phyloP scores from a whole-genome alignment of 75 land plant genomes.

The Larix kaempferi region DNA sequence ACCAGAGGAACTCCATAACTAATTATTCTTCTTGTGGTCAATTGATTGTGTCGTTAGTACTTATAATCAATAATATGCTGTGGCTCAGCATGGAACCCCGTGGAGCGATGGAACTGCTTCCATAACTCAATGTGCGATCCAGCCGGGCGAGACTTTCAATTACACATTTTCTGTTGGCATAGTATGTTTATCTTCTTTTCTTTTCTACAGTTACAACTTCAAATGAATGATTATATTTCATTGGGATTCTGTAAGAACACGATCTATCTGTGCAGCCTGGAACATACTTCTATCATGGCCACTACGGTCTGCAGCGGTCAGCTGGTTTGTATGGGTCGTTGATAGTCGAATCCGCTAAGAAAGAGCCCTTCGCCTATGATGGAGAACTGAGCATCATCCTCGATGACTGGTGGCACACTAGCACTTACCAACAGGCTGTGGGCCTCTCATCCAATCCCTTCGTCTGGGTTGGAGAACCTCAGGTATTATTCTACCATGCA shows the following conservation, averaged over 20 bases:
- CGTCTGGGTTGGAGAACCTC: conserved; percentile 76
- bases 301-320: conserved; percentile 76
- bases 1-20: too few species aligned
- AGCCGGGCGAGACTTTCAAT: conserved; percentile 63
- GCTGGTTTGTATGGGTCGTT: conserved; percentile 79
- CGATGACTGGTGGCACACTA: conserved; percentile 78
- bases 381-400: conserved; percentile 42
- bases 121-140: conserved; percentile 75
- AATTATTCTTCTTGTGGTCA: too few species aligned
- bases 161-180: conserved; percentile 75
- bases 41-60: too few species aligned
- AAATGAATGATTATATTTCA: too few species aligned
- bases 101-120: conserved; percentile 83
- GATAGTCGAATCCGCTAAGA: conserved; percentile 57
- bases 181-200: conserved; percentile 30
- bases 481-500: conserved; percentile 38
- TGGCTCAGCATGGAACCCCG: too few species aligned
- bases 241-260: too few species aligned
- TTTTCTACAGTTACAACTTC: conserved; percentile 26
- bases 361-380: conserved; percentile 39
- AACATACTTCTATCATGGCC: conserved; percentile 87
- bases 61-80: too few species aligned
- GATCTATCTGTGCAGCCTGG: too few species aligned
- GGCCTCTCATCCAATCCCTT: conserved; percentile 62
- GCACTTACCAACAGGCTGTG: conserved; percentile 34